Evolutionary conservation across 2,329 filamentous ascomycete genomes (phyloP).

Genomic region (Neopestalotiopsis sp.): DNA sequence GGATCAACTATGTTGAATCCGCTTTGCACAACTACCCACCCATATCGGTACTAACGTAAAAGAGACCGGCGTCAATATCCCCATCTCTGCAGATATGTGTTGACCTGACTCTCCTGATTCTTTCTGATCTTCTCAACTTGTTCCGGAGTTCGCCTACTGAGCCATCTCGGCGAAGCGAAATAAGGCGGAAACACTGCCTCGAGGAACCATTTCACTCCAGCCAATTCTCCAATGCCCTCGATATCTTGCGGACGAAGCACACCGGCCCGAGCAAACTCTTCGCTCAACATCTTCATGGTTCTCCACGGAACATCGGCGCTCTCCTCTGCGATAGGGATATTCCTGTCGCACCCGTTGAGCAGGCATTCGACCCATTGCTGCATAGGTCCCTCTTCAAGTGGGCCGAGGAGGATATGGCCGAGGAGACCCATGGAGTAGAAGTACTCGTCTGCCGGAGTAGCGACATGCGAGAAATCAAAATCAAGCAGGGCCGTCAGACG

Average conservation of each 20-base stretch:
- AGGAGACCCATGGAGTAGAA: slow-evolving; percentile 9
- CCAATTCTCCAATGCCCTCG: not conserved
- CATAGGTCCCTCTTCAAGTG: not conserved
- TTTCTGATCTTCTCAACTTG: not conserved
- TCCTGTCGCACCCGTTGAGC: not conserved
- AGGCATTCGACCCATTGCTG: slow-evolving; percentile 3
- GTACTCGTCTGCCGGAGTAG: slow-evolving; percentile 11
- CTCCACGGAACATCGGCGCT: not conserved
- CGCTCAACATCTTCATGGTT: not conserved
- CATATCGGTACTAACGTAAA: too few species aligned
- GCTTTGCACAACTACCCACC: too few species aligned
- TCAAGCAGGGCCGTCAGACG: not conserved
- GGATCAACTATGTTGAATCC: too few species aligned
- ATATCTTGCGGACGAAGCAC: not conserved
- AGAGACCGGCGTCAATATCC: not conserved
- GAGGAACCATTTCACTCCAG: not conserved
- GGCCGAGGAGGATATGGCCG: not conserved
- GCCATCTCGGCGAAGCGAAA: not conserved
- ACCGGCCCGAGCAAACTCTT: not conserved
- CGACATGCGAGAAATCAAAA: slow-evolving; percentile 9
- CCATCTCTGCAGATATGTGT: not conserved
- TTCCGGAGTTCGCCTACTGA: not conserved
- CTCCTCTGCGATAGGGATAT: not conserved
- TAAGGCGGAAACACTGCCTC: not conserved
- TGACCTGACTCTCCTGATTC: not conserved